Evolutionary conservation across 2,329 filamentous ascomycete genomes (phyloP).

Genomic region (Diaporthe citriasiana): DNA sequence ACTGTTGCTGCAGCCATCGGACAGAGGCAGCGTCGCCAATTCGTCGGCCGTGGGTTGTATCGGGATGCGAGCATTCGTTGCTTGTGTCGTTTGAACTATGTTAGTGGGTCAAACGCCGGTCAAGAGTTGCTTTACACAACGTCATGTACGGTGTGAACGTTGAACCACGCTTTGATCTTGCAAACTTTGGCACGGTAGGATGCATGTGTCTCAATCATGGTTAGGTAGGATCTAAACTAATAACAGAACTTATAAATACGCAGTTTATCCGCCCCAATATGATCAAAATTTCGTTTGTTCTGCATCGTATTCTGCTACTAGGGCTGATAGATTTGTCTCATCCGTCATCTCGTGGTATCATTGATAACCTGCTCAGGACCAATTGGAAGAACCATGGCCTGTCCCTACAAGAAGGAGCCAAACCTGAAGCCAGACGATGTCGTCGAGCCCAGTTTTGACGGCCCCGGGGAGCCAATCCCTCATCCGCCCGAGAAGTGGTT

Average conservation of each 20-base stretch:
- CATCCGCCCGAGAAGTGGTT: conserved; percentile 44
- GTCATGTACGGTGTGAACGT: background rate
- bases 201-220: too few species aligned
- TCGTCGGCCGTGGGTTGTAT: background rate
- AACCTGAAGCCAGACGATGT: conserved; percentile 14
- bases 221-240: background rate
- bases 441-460: conserved; percentile 19
- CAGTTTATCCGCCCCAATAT: rapidly evolving
- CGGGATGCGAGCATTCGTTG: background rate
- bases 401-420: conserved; percentile 32
- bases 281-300: background rate
- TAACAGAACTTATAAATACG: background rate
- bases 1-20: background rate
- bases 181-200: too few species aligned
- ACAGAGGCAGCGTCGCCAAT: background rate
- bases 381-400: conserved; percentile 21
- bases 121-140: background rate
- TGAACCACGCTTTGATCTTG: background rate
- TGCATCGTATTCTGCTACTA: background rate
- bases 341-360: background rate
- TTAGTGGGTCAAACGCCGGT: background rate
- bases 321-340: background rate
- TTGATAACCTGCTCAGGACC: background rate
- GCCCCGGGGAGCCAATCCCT: conserved; percentile 41
- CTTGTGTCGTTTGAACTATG: background rate